Conservation (phyloP, 495 filamentous ascomycete species). For the Paragyromitra xinjiangensis region DNA sequence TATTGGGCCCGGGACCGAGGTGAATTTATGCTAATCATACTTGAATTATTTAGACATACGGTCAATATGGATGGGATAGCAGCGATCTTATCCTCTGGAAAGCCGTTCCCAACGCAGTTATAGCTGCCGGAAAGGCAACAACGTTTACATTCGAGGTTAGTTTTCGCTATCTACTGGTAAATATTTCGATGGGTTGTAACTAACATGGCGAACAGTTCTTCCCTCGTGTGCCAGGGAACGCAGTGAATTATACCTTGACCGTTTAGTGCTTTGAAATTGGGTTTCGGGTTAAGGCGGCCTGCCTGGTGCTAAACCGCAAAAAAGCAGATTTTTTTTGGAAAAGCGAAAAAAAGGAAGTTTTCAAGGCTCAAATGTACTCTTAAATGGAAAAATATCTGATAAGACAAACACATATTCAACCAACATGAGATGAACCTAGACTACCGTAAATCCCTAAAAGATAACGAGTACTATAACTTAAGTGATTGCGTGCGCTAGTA, state of each 20-base stretch:
- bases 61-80: constrained; percentile 65
- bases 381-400: neutral
- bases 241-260: constrained; percentile 29
- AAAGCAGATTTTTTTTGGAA: neutral
- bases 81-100: constrained; percentile 61
- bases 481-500: neutral
- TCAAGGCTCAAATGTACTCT: neutral
- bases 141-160: constrained; percentile 66
- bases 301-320: neutral
- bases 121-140: constrained; percentile 61
- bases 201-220: constrained; percentile 20
- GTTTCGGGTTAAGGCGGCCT: neutral
- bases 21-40: neutral
- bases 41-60: constrained; percentile 60
- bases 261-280: neutral
- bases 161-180: neutral
- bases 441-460: neutral
- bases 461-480: neutral
- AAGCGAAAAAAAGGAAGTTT: neutral
- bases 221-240: constrained; percentile 24
- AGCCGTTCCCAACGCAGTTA: constrained; percentile 62
- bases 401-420: neutral
- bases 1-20: constrained; percentile 4
- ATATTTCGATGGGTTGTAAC: neutral
- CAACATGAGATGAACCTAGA: neutral